phyloP scores from a whole-genome alignment of 2,329 filamentous ascomycete species.

The Sclerotinia subarctica region DNA sequence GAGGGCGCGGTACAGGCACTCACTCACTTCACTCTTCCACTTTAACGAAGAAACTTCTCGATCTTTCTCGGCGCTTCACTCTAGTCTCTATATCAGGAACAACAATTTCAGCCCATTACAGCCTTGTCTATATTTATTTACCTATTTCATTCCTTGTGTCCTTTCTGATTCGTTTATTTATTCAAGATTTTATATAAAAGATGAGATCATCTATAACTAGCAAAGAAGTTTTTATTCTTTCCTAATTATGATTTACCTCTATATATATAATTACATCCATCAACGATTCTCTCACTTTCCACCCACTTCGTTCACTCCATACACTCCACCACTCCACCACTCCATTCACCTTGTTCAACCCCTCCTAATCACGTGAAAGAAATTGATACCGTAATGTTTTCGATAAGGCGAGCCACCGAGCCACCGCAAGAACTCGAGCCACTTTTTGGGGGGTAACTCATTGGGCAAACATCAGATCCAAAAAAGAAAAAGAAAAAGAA shows the following conservation, averaged over 20 bases:
- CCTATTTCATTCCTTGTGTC: no score
- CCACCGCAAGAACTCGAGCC: not conserved
- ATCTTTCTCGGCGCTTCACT: conserved; percentile 15
- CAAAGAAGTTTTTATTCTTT: no score
- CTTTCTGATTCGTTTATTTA: no score
- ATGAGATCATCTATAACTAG: no score
- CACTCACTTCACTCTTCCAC: not conserved
- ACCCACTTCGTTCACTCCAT: not conserved
- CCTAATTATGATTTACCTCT: no score
- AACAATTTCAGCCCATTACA: not conserved
- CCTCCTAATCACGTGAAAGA: not conserved
- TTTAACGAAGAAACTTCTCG: conserved; percentile 19
- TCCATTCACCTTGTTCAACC: not conserved
- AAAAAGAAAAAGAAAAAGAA: no score
- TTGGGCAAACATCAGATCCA: not conserved
- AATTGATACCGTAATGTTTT: not conserved
- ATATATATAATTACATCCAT: not conserved
- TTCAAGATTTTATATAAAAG: no score
- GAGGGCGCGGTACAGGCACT: conserved; percentile 2
- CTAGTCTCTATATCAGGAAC: not conserved
- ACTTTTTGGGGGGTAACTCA: not conserved
- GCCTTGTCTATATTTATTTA: not conserved
- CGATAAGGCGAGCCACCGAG: conserved; percentile 3
- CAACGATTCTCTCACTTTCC: not conserved
- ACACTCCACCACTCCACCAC: no score